Base-by-base conservation (phyloP, 2,329 filamentous ascomycete species). In the Meredithiella fracta region DNA sequence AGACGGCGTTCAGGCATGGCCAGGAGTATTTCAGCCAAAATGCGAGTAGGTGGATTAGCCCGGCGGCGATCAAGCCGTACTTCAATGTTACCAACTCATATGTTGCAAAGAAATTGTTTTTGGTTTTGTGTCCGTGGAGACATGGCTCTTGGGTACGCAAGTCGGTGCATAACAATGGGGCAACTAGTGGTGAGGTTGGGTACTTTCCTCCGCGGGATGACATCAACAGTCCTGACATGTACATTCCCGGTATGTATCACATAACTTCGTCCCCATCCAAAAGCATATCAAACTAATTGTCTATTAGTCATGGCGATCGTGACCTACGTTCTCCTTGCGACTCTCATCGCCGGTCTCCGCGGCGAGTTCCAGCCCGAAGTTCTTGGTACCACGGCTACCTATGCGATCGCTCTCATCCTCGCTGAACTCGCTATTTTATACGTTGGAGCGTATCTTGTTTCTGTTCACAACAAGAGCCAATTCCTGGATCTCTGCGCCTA, bases 61-160 rank as follows among this genome's bases (percentile, higher is more conserved):
- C 97, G 63, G 84, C 85, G 14, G 87, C 88, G 17, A 77, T 98
- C 47, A 98, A 98, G 70, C 92, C 96, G 72, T 98, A 97, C 77
- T 98, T 98, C 74, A 96, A 97, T 71, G 92, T 98, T 61, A 94
- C 90, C 62, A 98, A 98, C 75, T 86, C 80, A 59, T 98, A 98
- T 70, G 92, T 98, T 66, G 76, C 94, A 66, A 88, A 84, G 71
- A 98, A 98, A 71, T 77, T 98, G 58, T 81, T 85, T 66, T 80
- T 98, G 58, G 91, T 98, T 58, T 82, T 98, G 59, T 95, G 97
- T 69, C 92, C 92, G 55, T 98, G 92, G 91, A 79, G 91, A 63
- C 94, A 98, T 70, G 90, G 90, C 72, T 91, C 91, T 4, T 98
- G 92, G 92, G 94, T 88, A 59, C 85, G 94, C 62, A 89, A 94